Base-by-base conservation (phyloP, 768 basidiomycete genomes). In the Solioccasus polychromus region DNA sequence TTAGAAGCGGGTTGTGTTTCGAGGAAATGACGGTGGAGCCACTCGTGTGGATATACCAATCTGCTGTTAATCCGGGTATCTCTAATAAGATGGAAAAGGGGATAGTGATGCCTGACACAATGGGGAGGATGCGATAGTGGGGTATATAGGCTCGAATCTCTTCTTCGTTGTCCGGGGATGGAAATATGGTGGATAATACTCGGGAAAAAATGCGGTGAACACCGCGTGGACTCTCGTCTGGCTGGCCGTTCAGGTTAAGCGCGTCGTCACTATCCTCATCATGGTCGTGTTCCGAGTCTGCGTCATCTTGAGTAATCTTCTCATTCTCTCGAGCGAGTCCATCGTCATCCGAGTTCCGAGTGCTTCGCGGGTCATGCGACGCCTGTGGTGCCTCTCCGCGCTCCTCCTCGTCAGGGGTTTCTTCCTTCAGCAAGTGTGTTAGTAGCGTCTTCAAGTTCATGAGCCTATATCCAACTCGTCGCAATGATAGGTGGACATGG, bases 71-170 rank as follows among this genome's bases (percentile, higher is more conserved):
- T 14, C 85, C 84, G 1, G 90, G 90, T 23, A 92, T 87, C 55
- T 86, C 85, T 24, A 92, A 71, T n/a, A 92, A 72, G 39, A 91
- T 85, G 15, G 83, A 78, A 55, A 92, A 88, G 0, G 87, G 85
- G 29, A 87, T 79, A 48, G 82, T 61, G 31, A 85, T 71, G 17
- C 83, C 84, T 12, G 86, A 80, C 8, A 88, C 45, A 32, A 88
- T 81, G 0, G 85, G 85, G 5, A 79, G 66, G 41, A 69, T 68
- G 15, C 88, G 80, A 58, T 83, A 85, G 41, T 77, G 76, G 19
- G 83, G 81, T 24, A 76, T 57, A 45, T 71, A 75, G 24, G 58
- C 45, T 26, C 62, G 64, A 0, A 66, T 50, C 29, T 59, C 55
- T 35, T 60, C 60, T 35, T 65, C 63, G 9, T 46, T 17, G 4